phyloP scores from a whole-genome alignment of 2,329 filamentous ascomycete species.

The Cryphonectria naterciae region DNA sequence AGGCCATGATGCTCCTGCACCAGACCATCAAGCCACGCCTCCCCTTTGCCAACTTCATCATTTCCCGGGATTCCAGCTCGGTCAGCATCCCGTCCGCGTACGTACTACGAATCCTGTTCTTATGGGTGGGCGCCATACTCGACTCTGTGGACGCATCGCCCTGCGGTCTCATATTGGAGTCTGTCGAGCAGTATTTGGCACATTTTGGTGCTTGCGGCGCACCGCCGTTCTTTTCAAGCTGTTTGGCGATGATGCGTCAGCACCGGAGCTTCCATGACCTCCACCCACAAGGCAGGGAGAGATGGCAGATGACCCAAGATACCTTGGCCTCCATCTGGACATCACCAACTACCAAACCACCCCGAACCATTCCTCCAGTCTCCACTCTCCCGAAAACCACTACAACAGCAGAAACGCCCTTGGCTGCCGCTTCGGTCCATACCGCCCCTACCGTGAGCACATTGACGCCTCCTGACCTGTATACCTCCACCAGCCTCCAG shows the following conservation, averaged over 20 bases:
- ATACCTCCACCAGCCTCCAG: slow-evolving; percentile 15
- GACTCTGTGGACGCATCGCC: slow-evolving; percentile 28
- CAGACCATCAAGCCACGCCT: slow-evolving; percentile 31
- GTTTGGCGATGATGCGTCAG: slow-evolving; percentile 32
- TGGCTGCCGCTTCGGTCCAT: slow-evolving; percentile 12
- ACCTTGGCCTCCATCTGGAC: slow-evolving; percentile 25
- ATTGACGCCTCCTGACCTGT: slow-evolving; percentile 17
- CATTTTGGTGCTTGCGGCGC: slow-evolving; percentile 34
- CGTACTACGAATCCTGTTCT: slow-evolving; percentile 33
- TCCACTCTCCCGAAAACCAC: slow-evolving; percentile 14
- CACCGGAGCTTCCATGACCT: slow-evolving; percentile 28
- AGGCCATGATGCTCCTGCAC: slow-evolving; percentile 29
- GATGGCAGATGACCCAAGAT: slow-evolving; percentile 21
- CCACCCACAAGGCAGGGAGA: slow-evolving; percentile 26
- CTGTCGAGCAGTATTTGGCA: slow-evolving; percentile 33
- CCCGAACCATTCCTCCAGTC: slow-evolving; percentile 5
- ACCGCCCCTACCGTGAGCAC: slow-evolving; percentile 14
- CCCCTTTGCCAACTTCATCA: slow-evolving; percentile 34
- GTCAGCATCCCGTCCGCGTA: slow-evolving; percentile 36
- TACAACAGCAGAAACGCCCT: slow-evolving; percentile 6
- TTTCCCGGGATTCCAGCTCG: slow-evolving; percentile 28
- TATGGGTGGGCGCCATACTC: slow-evolving; percentile 34
- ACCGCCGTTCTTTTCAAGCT: slow-evolving; percentile 35
- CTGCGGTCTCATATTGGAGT: slow-evolving; percentile 31
- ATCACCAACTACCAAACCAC: slow-evolving; percentile 11